A percentile compares a stretch with the other conserved stretches of the same genome.
Evolutionary conservation across 441 rosid species (phyloP).

Genomic region (Syzygium malaccense): DNA sequence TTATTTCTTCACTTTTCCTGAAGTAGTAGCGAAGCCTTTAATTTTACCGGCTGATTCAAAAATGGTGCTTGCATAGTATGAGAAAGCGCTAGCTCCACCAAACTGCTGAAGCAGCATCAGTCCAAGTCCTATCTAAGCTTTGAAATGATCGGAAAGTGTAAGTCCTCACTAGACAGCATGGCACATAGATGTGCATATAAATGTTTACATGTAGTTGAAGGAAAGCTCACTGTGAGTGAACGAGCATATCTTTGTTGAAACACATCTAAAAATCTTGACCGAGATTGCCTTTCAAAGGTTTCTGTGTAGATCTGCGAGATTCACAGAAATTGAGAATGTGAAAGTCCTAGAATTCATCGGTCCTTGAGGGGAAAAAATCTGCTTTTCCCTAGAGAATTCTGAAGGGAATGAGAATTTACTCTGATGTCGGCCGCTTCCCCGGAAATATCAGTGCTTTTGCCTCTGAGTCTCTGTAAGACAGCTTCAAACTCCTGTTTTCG

Average conservation of each 20-base stretch:
- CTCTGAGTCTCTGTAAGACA: slow-evolving; percentile 44
- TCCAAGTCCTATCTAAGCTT: slow-evolving; percentile 22
- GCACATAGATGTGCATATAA: neutral
- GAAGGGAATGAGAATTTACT: slow-evolving; percentile 19
- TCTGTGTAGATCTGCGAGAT: slow-evolving; percentile 33
- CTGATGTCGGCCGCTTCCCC: slow-evolving; percentile 41
- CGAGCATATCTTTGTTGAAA: slow-evolving; percentile 44
- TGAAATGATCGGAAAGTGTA: neutral
- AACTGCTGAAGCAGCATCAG: slow-evolving; percentile 27
- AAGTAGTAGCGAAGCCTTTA: neutral
- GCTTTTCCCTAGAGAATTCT: neutral
- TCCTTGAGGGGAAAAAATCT: neutral
- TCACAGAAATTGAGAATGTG: neutral
- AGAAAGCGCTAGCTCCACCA: slow-evolving; percentile 22
- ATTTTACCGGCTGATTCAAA: slow-evolving; percentile 27
- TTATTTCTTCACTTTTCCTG: neutral
- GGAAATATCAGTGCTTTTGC: slow-evolving; percentile 31
- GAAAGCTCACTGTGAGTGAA: slow-evolving; percentile 29
- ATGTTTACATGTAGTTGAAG: neutral
- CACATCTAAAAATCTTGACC: slow-evolving; percentile 27
- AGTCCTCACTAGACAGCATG: neutral
- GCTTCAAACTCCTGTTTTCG: slow-evolving; percentile 29
- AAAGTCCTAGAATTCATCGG: neutral
- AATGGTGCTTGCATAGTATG: slow-evolving; percentile 17
- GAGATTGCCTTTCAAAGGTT: slow-evolving; percentile 12